These are phyloP conservation scores for Cymbidium sinense DNA, from an alignment of 106 monocot genomes.

Conservation along the genomic window DNA sequence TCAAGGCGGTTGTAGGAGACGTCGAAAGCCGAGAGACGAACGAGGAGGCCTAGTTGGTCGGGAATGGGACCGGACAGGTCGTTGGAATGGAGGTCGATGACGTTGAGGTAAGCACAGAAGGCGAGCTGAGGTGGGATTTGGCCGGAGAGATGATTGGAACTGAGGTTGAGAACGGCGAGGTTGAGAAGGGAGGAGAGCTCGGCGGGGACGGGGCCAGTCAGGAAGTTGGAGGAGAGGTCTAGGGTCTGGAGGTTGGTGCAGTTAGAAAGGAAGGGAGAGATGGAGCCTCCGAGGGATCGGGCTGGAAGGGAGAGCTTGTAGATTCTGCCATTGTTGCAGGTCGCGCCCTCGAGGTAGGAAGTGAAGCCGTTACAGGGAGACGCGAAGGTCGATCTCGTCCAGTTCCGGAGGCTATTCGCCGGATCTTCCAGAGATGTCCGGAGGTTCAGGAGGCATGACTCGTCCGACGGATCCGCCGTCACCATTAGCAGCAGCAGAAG, in stretches of 20 bases:
- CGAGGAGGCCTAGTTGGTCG: slow-evolving; percentile 41
- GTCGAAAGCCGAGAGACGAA: slow-evolving; percentile 54
- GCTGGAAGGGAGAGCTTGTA: slow-evolving; percentile 57
- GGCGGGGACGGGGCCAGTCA: slow-evolving; percentile 47
- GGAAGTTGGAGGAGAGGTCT: slow-evolving; percentile 61
- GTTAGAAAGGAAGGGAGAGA: slow-evolving; percentile 48
- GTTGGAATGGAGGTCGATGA: slow-evolving; percentile 75
- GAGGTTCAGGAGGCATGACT: slow-evolving; percentile 46
- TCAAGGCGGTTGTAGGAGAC: slow-evolving; percentile 46
- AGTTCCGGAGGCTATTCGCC: slow-evolving; percentile 26
- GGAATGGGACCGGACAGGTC: slow-evolving; percentile 48
- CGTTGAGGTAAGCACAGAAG: slow-evolving; percentile 68
- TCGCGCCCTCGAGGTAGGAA: slow-evolving; percentile 52
- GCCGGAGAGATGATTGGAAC: slow-evolving; percentile 54
- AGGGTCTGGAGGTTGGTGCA: slow-evolving; percentile 68
- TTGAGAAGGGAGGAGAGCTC: slow-evolving; percentile 47
- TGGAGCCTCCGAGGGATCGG: slow-evolving; percentile 33
- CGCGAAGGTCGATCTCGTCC: slow-evolving; percentile 38
- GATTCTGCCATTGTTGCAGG: slow-evolving; percentile 80
- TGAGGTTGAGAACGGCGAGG: slow-evolving; percentile 74
- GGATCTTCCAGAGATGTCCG: slow-evolving; percentile 27
- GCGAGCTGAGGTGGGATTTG: slow-evolving; percentile 57
- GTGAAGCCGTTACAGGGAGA: slow-evolving; percentile 58
- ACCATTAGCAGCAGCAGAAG: neutral
- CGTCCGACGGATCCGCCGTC: slow-evolving; percentile 30